Evolutionary conservation across 2,329 filamentous ascomycete species (phyloP), one percentile per base, ranked within the genome.

Genomic region (Aaosphaeria pasadenensis): DNA sequence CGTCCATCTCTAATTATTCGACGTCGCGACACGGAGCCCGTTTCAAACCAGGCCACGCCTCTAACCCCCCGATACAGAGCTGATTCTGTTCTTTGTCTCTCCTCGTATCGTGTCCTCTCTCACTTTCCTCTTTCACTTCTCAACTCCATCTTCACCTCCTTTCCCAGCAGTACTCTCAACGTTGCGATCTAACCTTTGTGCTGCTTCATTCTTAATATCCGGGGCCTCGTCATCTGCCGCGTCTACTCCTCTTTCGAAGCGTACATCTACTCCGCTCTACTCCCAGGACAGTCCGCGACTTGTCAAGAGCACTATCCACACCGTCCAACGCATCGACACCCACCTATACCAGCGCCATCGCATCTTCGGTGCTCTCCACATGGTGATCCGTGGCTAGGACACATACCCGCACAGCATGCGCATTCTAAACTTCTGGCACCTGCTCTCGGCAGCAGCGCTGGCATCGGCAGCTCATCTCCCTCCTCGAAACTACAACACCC

Each of bases 401-500:
- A 24, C 17, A 24, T 24, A 24, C 46, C 13, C 41, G 42, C 13
- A 39, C 51, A 56, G 55, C 51, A 70, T 72, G 70, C 70, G 69
- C 57, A 45, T 74, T 51, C 74, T 80, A 51, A 58, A 83, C 45
- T 62, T 87, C 46, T 67, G 60, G 51, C 56, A 59, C 48, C 62
- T 70, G 55, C 60, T 71, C 45, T 66, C 67, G 31, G 63, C 63
- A 39, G 64, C 69, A 29, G 55, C 62, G 48, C 56, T 63, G 49
- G 59, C 62, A 40, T 57, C 64, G 17, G 62, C 55, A 33, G 43
- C 39, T 43, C 64, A 62, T 55, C 69, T 83, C 40, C 74, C 77
- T 43, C 74, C 78, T 53, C 86, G 88, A 59, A 81, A 94, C 64
- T 89, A 95, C 76, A 81, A 87, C 43, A 78, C 81, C 36, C 84